Percentiles rank a stretch among this genome's conserved stretches.
phyloP scores from a whole-genome alignment of 73 alveolate species.

The Tetrahymena elliotti region DNA sequence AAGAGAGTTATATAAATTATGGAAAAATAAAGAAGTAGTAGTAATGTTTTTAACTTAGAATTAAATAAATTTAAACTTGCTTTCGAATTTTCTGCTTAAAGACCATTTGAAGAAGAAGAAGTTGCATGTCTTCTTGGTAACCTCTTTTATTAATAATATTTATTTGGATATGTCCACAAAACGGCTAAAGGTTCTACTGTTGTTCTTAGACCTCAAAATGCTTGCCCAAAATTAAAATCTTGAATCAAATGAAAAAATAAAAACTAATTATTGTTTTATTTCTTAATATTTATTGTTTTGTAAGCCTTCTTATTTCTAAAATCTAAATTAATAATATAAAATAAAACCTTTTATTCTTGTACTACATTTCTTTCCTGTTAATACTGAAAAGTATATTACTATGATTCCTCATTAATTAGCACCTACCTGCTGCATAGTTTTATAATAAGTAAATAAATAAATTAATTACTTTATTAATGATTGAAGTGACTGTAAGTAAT shows the following conservation, averaged over 20 bases:
- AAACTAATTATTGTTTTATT: no score
- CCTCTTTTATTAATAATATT: neutral
- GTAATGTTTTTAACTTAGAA: neutral
- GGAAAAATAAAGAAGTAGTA: neutral
- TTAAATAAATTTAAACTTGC: neutral
- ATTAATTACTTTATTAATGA: no score
- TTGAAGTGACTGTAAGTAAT: no score
- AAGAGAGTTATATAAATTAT: neutral
- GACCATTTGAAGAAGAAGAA: neutral
- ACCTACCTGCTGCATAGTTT: no score
- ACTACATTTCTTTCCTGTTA: no score
- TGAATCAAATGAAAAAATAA: neutral
- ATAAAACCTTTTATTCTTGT: no score
- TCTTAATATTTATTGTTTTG: no score
- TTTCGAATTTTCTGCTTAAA: neutral
- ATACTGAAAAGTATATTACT: no score
- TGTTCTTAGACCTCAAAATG: neutral
- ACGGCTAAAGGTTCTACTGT: neutral
- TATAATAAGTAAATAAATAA: no score
- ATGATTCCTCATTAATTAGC: no score
- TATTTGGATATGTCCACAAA: neutral
- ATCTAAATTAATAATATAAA: no score
- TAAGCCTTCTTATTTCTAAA: no score
- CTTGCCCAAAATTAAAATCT: neutral
- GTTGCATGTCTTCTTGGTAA: neutral